Percentiles rank a stretch among this genome's conserved stretches.
Evolutionary conservation across 805 yeast species (phyloP).

Genomic region (Middelhovenomyces tepae): DNA sequence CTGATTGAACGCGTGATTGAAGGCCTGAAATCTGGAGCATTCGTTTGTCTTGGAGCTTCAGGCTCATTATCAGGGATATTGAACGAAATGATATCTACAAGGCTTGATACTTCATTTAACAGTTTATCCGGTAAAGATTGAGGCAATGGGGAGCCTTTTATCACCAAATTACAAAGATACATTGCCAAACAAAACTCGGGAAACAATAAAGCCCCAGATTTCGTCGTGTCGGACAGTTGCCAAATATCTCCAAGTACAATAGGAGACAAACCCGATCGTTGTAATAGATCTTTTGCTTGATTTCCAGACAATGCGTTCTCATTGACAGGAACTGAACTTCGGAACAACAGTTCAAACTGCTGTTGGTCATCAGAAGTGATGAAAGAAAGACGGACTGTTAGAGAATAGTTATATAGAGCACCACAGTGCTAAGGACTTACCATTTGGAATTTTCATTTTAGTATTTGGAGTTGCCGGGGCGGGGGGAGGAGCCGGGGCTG

Average conservation of each 20-base stretch:
- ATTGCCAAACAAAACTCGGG: slow-evolving; percentile 93
- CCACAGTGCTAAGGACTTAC: slow-evolving; percentile 9
- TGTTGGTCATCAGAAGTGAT: slow-evolving; percentile 78
- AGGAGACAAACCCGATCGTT: slow-evolving; percentile 72
- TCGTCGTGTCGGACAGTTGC: slow-evolving; percentile 84
- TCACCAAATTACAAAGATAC: slow-evolving; percentile 70
- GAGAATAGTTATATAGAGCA: background rate
- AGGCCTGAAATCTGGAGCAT: slow-evolving; percentile 19
- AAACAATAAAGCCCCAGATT: slow-evolving; percentile 74
- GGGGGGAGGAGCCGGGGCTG: slow-evolving; percentile 30
- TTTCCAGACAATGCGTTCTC: slow-evolving; percentile 47
- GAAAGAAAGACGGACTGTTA: slow-evolving; percentile 63
- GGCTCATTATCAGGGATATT: slow-evolving; percentile 49
- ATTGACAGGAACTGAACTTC: slow-evolving; percentile 60
- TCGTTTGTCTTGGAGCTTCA: slow-evolving; percentile 11
- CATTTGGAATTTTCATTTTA: slow-evolving; percentile 21
- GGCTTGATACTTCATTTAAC: slow-evolving; percentile 75
- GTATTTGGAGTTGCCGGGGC: slow-evolving; percentile 20
- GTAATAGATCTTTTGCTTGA: slow-evolving; percentile 67
- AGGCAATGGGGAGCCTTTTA: slow-evolving; percentile 76
- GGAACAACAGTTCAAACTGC: slow-evolving; percentile 75
- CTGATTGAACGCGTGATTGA: background rate
- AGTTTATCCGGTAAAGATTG: slow-evolving; percentile 59
- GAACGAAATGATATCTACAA: slow-evolving; percentile 82
- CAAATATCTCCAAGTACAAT: slow-evolving; percentile 75